Conservation (phyloP, 768 basidiomycete genomes). For the Pholiota conissans region DNA sequence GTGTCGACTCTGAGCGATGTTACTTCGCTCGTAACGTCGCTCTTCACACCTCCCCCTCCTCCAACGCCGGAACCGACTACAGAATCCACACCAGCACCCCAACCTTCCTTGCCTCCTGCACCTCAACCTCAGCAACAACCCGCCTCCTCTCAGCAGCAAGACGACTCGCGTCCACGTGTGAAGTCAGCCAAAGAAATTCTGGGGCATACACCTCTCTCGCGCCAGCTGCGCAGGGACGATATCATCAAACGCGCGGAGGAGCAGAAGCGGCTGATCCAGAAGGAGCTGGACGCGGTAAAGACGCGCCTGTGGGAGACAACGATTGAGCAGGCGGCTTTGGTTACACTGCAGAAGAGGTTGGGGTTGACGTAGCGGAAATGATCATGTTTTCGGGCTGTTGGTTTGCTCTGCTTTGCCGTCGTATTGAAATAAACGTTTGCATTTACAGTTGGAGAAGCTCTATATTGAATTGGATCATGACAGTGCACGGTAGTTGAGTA, state of each 20-base stretch:
- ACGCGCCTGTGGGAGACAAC: slow-evolving; percentile 74
- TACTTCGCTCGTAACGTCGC: too few species aligned
- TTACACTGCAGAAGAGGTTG: slow-evolving; percentile 36
- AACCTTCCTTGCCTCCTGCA: neutral
- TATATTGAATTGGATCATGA: too few species aligned
- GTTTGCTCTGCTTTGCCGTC: too few species aligned
- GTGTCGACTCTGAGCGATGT: too few species aligned
- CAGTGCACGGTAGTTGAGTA: too few species aligned
- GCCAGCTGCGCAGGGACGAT: slow-evolving; percentile 25
- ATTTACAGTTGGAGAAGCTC: too few species aligned
- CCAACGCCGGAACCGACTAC: neutral
- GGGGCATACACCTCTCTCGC: slow-evolving; percentile 5
- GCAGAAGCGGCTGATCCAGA: slow-evolving; percentile 48
- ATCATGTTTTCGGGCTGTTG: too few species aligned
- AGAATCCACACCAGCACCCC: neutral
- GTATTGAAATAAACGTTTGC: too few species aligned
- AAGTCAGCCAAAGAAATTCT: too few species aligned
- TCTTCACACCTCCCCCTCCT: neutral
- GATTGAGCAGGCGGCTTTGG: slow-evolving; percentile 66
- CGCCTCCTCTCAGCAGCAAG: neutral
- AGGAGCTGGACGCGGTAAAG: slow-evolving; percentile 60
- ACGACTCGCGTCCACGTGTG: too few species aligned
- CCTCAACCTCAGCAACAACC: neutral
- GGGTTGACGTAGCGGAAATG: neutral
- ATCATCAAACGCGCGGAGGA: slow-evolving; percentile 54